Evolutionary conservation across 2,329 filamentous ascomycete genomes (phyloP).

Genomic region (Xylaria sp.): DNA sequence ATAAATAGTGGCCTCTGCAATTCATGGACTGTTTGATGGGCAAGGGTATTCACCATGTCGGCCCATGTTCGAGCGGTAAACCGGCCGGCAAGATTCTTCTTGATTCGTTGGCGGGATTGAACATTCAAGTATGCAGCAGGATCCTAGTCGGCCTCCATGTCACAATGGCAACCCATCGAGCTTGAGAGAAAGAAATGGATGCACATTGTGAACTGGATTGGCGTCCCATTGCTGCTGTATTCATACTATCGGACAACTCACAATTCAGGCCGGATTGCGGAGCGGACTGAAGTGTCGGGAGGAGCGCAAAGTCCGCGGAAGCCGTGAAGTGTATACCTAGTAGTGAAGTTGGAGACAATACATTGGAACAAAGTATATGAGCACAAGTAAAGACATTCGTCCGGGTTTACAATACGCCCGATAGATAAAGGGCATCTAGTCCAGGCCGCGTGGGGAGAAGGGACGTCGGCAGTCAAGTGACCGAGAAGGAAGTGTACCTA

Average conservation of each 20-base stretch:
- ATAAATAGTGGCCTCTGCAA: too few species aligned
- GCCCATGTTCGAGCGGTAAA: not conserved
- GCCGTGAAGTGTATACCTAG: not conserved
- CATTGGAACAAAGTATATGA: not conserved
- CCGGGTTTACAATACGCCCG: not conserved
- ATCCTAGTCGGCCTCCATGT: not conserved
- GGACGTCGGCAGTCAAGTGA: not conserved
- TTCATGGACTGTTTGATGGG: not conserved
- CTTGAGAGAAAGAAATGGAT: not conserved
- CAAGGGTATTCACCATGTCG: slow-evolving; percentile 6
- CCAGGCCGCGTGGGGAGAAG: not conserved
- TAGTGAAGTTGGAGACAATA: not conserved
- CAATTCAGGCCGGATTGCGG: too few species aligned
- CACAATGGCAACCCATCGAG: not conserved
- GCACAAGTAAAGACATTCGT: not conserved
- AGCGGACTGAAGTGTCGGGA: too few species aligned
- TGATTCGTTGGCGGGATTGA: slow-evolving; percentile 1
- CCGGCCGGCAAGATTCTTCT: not conserved
- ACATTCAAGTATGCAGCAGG: not conserved
- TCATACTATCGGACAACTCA: too few species aligned
- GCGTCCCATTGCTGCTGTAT: too few species aligned
- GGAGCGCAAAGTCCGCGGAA: too few species aligned
- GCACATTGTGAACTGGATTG: too few species aligned
- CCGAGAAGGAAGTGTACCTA: not conserved
- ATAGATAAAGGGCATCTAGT: not conserved